A percentile compares a stretch with the other conserved stretches of the same genome.
Evolutionary conservation across 176 grass and related monocot genomes (phyloP).

Genomic region (Miscanthus lutarioriparius): DNA sequence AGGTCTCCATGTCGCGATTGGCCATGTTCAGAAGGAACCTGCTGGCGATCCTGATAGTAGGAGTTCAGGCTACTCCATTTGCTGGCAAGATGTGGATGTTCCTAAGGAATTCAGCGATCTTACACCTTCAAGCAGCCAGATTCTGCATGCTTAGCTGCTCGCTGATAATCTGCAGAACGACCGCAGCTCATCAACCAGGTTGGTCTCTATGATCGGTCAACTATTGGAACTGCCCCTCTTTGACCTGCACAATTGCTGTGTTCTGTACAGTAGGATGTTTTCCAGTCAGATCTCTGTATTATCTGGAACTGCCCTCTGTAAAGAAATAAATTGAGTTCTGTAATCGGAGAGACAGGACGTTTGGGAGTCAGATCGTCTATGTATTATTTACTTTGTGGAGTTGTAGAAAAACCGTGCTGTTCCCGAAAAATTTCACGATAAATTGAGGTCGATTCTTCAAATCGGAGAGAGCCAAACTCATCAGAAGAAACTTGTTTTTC

Average conservation of each 20-base stretch:
- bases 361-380: no score
- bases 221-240: no score
- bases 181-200: background rate
- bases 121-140: constrained; percentile 81
- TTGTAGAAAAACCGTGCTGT: no score
- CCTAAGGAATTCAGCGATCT: constrained; percentile 57
- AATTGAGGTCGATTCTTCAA: background rate
- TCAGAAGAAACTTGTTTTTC: no score
- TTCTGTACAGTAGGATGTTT: background rate
- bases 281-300: background rate
- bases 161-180: background rate
- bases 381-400: no score
- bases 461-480: background rate
- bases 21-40: constrained; percentile 50
- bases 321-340: constrained; percentile 20
- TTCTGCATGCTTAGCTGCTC: constrained; percentile 66
- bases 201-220: no score
- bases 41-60: constrained; percentile 16
- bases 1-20: constrained; percentile 69
- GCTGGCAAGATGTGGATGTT: constrained; percentile 75
- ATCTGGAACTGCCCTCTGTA: constrained; percentile 5
- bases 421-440: no score
- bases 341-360: background rate
- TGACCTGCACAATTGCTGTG: constrained; percentile 14
- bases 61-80: constrained; percentile 45